These are phyloP conservation scores for Rhododendron kiyosumense DNA, from an alignment of 148 eudicot genomes.

Conservation along the genomic window DNA sequence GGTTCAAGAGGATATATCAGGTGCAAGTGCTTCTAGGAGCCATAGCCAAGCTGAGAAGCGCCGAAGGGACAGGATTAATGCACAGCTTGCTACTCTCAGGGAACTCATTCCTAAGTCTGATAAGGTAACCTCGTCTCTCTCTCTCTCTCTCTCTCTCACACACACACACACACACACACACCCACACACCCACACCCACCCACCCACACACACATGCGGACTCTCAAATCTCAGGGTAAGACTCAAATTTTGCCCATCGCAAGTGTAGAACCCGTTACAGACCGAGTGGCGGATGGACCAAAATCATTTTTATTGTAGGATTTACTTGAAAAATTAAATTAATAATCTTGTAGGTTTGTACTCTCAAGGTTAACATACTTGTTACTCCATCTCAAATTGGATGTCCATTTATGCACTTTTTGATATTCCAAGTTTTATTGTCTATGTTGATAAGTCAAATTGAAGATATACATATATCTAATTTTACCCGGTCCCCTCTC, in stretches of 20 bases:
- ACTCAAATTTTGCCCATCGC: neutral
- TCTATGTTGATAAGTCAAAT: neutral
- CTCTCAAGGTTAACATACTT: neutral
- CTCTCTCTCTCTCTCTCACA: neutral
- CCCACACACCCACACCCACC: too few relatives aligned
- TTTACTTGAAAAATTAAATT: too few relatives aligned
- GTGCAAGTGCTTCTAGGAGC: constrained; percentile 45
- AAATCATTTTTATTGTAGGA: neutral
- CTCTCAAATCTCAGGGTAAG: neutral
- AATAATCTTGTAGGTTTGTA: neutral
- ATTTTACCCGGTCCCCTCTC: neutral
- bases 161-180: too few relatives aligned
- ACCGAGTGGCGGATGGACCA: neutral
- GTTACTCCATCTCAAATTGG: neutral
- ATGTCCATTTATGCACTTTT: neutral
- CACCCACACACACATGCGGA: neutral
- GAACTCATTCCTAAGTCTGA: constrained; percentile 81
- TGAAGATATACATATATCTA: too few relatives aligned
- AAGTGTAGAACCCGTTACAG: neutral
- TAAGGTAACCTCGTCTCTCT: constrained; percentile 42
- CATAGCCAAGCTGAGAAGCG: constrained; percentile 96
- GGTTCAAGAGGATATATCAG: constrained; percentile 24
- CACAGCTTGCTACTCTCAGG: constrained; percentile 79
- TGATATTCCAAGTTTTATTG: neutral
- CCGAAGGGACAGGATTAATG: constrained; percentile 83